These are phyloP conservation scores for Phytophthora citricola DNA, from an alignment of 352 stramenopile genomes.

Conservation along the genomic window DNA sequence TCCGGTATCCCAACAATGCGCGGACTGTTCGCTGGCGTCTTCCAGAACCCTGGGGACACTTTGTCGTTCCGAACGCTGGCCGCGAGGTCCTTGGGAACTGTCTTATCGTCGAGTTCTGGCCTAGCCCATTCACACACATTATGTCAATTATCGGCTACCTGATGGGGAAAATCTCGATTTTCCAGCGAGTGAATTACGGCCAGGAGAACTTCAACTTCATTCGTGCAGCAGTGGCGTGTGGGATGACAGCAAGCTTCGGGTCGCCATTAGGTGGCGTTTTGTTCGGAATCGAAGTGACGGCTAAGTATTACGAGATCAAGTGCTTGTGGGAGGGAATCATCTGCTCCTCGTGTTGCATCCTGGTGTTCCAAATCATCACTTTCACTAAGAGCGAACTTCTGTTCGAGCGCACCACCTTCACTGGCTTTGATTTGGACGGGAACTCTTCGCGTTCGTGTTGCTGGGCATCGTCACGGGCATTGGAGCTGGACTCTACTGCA, in stretches of 20 bases:
- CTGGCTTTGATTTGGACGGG: slow-evolving; percentile 82
- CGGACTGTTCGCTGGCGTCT: slow-evolving; percentile 74
- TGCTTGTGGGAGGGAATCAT: slow-evolving; percentile 87
- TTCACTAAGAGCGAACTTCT: slow-evolving; percentile 77
- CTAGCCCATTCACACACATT: slow-evolving; percentile 79
- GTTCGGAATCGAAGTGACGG: slow-evolving; percentile 86
- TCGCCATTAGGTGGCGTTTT: slow-evolving; percentile 79
- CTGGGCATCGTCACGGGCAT: slow-evolving; percentile 72
- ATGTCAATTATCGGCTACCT: slow-evolving; percentile 76
- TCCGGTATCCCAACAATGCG: slow-evolving; percentile 81
- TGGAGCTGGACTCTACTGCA: slow-evolving; percentile 71
- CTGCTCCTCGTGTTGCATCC: slow-evolving; percentile 77
- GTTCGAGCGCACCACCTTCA: slow-evolving; percentile 82
- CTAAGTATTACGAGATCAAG: slow-evolving; percentile 86
- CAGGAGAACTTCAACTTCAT: slow-evolving; percentile 79
- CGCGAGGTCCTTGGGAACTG: slow-evolving; percentile 70
- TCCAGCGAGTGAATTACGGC: slow-evolving; percentile 71
- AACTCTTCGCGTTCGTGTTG: slow-evolving; percentile 77
- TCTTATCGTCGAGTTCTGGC: slow-evolving; percentile 66
- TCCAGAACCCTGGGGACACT: slow-evolving; percentile 72
- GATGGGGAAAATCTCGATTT: slow-evolving; percentile 68
- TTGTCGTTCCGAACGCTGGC: slow-evolving; percentile 72
- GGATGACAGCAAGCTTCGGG: slow-evolving; percentile 83
- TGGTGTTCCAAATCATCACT: slow-evolving; percentile 80
- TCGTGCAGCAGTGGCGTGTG: slow-evolving; percentile 75